phyloP scores from a whole-genome alignment of 495 filamentous ascomycete genomes.

The Xylaria acuta region DNA sequence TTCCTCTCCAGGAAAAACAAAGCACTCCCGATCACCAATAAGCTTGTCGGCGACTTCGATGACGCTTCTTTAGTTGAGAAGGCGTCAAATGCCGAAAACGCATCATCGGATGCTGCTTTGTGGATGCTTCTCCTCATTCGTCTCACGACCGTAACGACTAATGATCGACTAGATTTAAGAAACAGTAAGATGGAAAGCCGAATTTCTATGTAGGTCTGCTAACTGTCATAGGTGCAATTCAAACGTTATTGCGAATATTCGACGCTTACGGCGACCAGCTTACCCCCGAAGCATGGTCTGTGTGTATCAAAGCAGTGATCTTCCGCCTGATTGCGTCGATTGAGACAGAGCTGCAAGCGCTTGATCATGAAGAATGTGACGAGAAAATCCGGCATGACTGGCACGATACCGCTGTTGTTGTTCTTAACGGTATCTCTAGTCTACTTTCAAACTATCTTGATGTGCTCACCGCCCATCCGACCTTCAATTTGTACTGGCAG shows the following conservation, averaged over 20 bases:
- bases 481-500: slow-evolving; percentile 70
- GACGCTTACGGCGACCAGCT: slow-evolving; percentile 87
- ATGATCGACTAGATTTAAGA: slow-evolving; percentile 81
- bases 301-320: slow-evolving; percentile 80
- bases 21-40: slow-evolving; percentile 53
- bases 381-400: slow-evolving; percentile 61
- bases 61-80: slow-evolving; percentile 57
- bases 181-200: slow-evolving; percentile 64
- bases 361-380: slow-evolving; percentile 33
- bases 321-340: slow-evolving; percentile 72
- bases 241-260: slow-evolving; percentile 89
- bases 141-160: slow-evolving; percentile 76
- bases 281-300: slow-evolving; percentile 77
- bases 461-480: slow-evolving; percentile 59
- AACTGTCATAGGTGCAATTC: slow-evolving; percentile 66
- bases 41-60: slow-evolving; percentile 56
- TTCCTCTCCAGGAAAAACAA: slow-evolving; percentile 66
- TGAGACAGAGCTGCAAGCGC: slow-evolving; percentile 51
- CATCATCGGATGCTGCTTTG: slow-evolving; percentile 65
- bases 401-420: slow-evolving; percentile 78
- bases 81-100: slow-evolving; percentile 55
- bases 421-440: slow-evolving; percentile 71
- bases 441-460: slow-evolving; percentile 73
- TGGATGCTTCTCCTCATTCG: slow-evolving; percentile 87
- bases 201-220: slow-evolving; percentile 14